phyloP scores from a whole-genome alignment of 768 basidiomycete species.

The Saitozyma podzolica region DNA sequence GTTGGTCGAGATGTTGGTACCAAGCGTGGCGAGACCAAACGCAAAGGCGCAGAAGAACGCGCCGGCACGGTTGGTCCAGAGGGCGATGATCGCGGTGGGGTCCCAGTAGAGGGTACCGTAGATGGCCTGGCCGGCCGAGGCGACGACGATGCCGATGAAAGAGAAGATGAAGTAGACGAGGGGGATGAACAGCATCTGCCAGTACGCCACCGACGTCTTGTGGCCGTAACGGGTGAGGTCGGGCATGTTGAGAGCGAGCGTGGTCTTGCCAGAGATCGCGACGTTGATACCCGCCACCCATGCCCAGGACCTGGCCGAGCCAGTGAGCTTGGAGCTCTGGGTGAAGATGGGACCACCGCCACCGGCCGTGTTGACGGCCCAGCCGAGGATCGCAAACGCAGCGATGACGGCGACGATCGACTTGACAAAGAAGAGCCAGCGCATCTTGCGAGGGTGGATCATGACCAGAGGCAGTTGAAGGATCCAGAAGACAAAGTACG shows the following conservation, averaged over 20 bases:
- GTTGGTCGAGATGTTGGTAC: conserved; percentile 74
- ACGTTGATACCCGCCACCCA: conserved; percentile 77
- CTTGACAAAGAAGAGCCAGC: conserved; percentile 73
- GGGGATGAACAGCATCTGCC: conserved; percentile 75
- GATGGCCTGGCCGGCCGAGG: conserved; percentile 69
- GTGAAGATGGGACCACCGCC: conserved; percentile 61
- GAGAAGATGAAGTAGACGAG: conserved; percentile 72
- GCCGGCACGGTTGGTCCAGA: conserved; percentile 81
- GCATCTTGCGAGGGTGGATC: conserved; percentile 70
- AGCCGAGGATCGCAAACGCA: conserved; percentile 72
- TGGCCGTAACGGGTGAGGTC: conserved; percentile 84
- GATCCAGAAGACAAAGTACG: conserved; percentile 48
- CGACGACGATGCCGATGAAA: conserved; percentile 78
- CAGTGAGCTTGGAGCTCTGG: conserved; percentile 59
- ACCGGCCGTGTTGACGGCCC: conserved; percentile 67
- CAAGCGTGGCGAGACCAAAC: conserved; percentile 71
- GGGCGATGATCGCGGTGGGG: conserved; percentile 67
- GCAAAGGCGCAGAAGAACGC: conserved; percentile 79
- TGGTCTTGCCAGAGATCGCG: conserved; percentile 67
- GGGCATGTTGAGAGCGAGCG: conserved; percentile 60
- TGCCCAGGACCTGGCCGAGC: conserved; percentile 67
- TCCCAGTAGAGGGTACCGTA: conserved; percentile 72
- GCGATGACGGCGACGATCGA: conserved; percentile 64
- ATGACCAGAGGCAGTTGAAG: conserved; percentile 44
- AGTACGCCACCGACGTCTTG: conserved; percentile 54